A percentile compares a stretch with the other conserved stretches of the same genome.
Evolutionary conservation across 257 asterid species (phyloP).

Genomic region (Solanum microdontum): DNA sequence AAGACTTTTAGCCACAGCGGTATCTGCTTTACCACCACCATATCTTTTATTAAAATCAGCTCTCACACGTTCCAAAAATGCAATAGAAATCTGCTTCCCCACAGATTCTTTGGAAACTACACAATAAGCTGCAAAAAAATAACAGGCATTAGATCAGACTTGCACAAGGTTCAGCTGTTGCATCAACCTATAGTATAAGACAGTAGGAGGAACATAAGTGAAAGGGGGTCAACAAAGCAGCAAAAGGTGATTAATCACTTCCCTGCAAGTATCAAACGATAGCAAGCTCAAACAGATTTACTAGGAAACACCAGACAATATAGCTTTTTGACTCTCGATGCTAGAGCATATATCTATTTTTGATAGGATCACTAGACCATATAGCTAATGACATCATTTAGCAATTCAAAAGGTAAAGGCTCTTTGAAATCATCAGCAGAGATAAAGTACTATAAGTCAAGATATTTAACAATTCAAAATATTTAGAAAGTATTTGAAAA

Average conservation of each 20-base stretch:
- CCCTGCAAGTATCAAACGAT: not conserved
- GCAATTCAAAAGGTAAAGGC: not conserved
- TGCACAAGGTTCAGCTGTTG: not conserved
- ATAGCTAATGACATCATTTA: not conserved
- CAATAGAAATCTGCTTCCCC: conserved; percentile 81
- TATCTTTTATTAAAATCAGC: conserved; percentile 85
- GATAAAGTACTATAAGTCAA: not conserved
- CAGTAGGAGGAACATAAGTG: not conserved
- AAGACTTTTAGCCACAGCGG: conserved; percentile 80
- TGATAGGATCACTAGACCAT: not conserved
- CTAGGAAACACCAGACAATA: not conserved
- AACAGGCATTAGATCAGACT: not conserved
- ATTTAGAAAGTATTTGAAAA: not conserved
- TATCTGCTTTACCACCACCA: conserved; percentile 92
- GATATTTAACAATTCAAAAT: not conserved
- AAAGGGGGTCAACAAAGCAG: not conserved
- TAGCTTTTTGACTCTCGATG: not conserved
- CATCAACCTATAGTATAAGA: not conserved
- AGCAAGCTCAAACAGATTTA: not conserved
- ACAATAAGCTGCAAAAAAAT: conserved; percentile 60
- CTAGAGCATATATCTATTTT: not conserved
- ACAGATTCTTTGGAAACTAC: conserved; percentile 88
- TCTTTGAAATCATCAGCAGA: not conserved
- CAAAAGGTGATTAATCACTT: not conserved
- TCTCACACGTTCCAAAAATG: conserved; percentile 74